Percentiles rank a stretch among this genome's conserved stretches.
These are phyloP conservation scores for Colletotrichum sp. DNA, from an alignment of 2,329 filamentous ascomycete species.

Conservation along the genomic window DNA sequence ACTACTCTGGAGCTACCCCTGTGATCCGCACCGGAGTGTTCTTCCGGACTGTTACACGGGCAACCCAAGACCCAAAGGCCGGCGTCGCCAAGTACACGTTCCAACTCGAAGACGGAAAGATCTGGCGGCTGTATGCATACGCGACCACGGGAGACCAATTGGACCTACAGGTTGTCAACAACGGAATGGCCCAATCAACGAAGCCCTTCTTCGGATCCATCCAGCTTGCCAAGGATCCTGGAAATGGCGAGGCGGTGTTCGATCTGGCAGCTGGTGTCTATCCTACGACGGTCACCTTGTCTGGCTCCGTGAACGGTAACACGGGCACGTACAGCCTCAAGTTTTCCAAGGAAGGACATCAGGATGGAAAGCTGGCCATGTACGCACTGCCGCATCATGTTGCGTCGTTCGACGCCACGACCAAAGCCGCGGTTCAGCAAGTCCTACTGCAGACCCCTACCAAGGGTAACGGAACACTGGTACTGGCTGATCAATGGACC, in stretches of 20 bases:
- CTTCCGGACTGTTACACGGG: slow-evolving; percentile 70
- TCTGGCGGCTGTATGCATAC: slow-evolving; percentile 83
- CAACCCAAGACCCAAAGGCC: slow-evolving; percentile 60
- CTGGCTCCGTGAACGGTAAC: slow-evolving; percentile 63
- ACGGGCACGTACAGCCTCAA: slow-evolving; percentile 75
- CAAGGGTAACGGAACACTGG: slow-evolving; percentile 79
- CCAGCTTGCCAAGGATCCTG: slow-evolving; percentile 82
- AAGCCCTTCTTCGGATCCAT: slow-evolving; percentile 77
- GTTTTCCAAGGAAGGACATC: slow-evolving; percentile 74
- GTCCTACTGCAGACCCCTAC: slow-evolving; percentile 79
- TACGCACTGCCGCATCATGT: slow-evolving; percentile 89
- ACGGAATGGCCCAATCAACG: slow-evolving; percentile 67
- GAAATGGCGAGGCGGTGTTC: slow-evolving; percentile 69
- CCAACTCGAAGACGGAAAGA: slow-evolving; percentile 71
- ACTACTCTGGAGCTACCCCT: slow-evolving; percentile 75
- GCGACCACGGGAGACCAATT: slow-evolving; percentile 63
- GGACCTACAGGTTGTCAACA: slow-evolving; percentile 71
- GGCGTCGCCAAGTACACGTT: slow-evolving; percentile 80
- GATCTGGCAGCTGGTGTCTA: slow-evolving; percentile 81
- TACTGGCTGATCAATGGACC: slow-evolving; percentile 77
- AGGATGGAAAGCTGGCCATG: slow-evolving; percentile 71
- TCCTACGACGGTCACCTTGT: slow-evolving; percentile 66
- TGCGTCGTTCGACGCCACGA: slow-evolving; percentile 70
- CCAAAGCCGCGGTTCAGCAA: slow-evolving; percentile 53
- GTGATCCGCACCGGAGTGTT: slow-evolving; percentile 76